phyloP scores from a whole-genome alignment of 495 filamentous ascomycete genomes.

The Aspergillus biplanus region DNA sequence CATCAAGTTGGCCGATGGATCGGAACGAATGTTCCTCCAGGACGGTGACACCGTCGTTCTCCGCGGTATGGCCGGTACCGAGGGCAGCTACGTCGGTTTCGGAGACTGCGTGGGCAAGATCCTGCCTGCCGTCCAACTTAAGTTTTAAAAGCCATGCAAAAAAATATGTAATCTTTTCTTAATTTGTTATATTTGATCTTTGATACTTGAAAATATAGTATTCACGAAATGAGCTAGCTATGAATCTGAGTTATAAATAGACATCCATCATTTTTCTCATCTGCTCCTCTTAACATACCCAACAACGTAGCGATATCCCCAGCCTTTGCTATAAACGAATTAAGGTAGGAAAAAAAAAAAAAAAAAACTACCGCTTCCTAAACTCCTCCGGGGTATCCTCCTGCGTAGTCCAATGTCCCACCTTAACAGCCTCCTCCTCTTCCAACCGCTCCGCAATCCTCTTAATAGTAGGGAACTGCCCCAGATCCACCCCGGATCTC shows the following conservation, averaged over 20 bases:
- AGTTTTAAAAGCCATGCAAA: conserved; percentile 10
- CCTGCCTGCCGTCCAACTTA: conserved; percentile 44
- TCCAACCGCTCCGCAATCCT: conserved; percentile 44
- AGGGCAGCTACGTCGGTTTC: conserved; percentile 70
- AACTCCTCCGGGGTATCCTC: conserved; percentile 54
- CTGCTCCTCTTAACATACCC: neutral
- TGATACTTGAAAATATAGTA: conserved; percentile 7
- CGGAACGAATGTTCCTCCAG: conserved; percentile 74
- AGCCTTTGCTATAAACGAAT: neutral
- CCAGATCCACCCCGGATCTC: conserved; percentile 51
- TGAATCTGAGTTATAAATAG: conserved; percentile 8
- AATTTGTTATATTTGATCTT: neutral
- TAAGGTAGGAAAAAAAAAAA: neutral
- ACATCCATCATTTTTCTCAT: neutral
- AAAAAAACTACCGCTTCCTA: conserved; percentile 16
- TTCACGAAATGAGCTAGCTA: conserved; percentile 17
- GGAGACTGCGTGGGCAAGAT: conserved; percentile 69
- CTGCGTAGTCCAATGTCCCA: conserved; percentile 51
- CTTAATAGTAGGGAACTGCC: conserved; percentile 39
- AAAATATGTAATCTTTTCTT: neutral
- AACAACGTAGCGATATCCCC: neutral
- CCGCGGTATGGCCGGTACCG: conserved; percentile 65
- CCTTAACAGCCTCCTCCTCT: conserved; percentile 39
- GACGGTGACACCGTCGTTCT: conserved; percentile 83
- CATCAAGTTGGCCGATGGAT: conserved; percentile 68